Percentiles rank a stretch among this genome's conserved stretches.
Evolutionary conservation across 257 asterid genomes (phyloP).

Genomic region (Ocimum tenuiflorum): DNA sequence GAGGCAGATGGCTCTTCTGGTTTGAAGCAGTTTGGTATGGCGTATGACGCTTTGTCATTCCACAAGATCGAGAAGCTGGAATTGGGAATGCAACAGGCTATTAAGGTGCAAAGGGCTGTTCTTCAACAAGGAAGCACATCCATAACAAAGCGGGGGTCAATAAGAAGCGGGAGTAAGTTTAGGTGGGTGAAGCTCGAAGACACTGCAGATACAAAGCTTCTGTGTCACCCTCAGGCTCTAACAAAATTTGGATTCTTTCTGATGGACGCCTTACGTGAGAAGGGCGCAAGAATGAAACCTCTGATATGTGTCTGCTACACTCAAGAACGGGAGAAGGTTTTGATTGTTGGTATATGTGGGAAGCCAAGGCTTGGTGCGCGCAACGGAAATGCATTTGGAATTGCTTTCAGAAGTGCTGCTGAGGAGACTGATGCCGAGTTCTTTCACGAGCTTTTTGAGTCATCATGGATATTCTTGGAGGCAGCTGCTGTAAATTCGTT

Average conservation of each 20-base stretch:
- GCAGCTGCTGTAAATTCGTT: constrained; percentile 72
- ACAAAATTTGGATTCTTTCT: constrained; percentile 84
- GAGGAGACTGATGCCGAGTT: constrained; percentile 88
- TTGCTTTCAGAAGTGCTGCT: constrained; percentile 86
- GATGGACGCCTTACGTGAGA: constrained; percentile 93
- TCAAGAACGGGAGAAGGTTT: constrained; percentile 47
- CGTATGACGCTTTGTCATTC: constrained; percentile 75
- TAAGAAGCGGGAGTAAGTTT: constrained; percentile 91
- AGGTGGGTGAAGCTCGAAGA: constrained; percentile 96
- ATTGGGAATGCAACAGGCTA: constrained; percentile 79
- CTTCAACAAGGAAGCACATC: constrained; percentile 93
- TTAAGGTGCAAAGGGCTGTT: constrained; percentile 86
- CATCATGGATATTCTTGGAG: constrained; percentile 92
- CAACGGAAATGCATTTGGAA: constrained; percentile 87
- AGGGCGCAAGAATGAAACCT: constrained; percentile 98
- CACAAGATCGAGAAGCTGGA: constrained; percentile 76
- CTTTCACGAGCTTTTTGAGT: constrained; percentile 90
- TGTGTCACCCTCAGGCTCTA: constrained; percentile 88
- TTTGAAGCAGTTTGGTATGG: constrained; percentile 70
- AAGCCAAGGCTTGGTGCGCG: constrained; percentile 92
- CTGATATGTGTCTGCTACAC: constrained; percentile 79
- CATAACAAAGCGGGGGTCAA: constrained; percentile 84
- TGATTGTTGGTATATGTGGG: constrained; percentile 90
- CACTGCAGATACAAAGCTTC: constrained; percentile 63
- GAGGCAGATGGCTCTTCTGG: constrained; percentile 78